Conservation (phyloP, 805 yeast genomes). For the Candida palmyrensis region DNA sequence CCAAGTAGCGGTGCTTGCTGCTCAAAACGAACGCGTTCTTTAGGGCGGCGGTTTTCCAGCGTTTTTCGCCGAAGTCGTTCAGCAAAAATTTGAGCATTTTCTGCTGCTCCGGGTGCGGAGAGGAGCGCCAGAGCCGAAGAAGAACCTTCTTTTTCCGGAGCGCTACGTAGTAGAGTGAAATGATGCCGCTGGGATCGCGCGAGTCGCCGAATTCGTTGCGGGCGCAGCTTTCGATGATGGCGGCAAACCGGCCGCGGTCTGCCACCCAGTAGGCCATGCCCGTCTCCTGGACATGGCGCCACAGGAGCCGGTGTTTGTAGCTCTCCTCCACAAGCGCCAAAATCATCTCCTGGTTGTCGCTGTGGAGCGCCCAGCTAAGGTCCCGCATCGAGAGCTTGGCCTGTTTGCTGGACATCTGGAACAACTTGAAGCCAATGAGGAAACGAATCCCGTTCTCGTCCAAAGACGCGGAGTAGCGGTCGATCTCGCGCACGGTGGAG, state of each 20-base stretch:
- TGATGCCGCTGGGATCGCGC: conserved; percentile 64
- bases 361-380: conserved; percentile 81
- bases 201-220: conserved; percentile 58
- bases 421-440: conserved; percentile 64
- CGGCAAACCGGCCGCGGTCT: conserved; percentile 14
- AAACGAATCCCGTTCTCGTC: conserved; percentile 70
- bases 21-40: conserved; percentile 89
- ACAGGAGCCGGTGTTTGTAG: conserved; percentile 43
- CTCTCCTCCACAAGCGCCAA: conserved; percentile 44
- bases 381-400: conserved; percentile 68
- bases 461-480: conserved; percentile 36
- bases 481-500: conserved; percentile 55
- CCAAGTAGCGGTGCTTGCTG: conserved; percentile 80
- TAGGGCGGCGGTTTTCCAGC: conserved; percentile 87
- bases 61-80: conserved; percentile 66
- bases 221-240: conserved; percentile 63
- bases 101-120: conserved; percentile 72
- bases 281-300: conserved; percentile 55
- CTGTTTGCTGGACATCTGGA: conserved; percentile 47
- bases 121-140: conserved; percentile 77
- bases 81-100: conserved; percentile 74
- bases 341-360: conserved; percentile 68
- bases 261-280: conserved; percentile 72
- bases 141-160: conserved; percentile 71
- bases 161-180: conserved; percentile 75